phyloP scores from a whole-genome alignment of 306 rosid genomes.

The Rosa persica region DNA sequence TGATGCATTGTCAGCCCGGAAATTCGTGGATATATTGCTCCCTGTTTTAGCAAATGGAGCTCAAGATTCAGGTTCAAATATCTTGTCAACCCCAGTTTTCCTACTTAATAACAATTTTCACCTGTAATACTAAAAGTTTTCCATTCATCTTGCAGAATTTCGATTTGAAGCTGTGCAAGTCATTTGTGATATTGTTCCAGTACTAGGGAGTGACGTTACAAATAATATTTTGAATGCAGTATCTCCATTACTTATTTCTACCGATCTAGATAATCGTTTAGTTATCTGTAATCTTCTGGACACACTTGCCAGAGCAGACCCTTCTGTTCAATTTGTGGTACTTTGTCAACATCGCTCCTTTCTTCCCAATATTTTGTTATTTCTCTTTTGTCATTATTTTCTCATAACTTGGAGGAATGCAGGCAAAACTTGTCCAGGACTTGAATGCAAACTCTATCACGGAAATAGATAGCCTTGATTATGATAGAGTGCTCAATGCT shows the following conservation, averaged over 20 bases:
- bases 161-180: constrained; percentile 59
- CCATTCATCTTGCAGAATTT: constrained; percentile 51
- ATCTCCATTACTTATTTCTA: constrained; percentile 61
- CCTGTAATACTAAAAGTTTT: constrained; percentile 23
- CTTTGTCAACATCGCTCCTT: constrained; percentile 23
- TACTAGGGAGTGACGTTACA: constrained; percentile 54
- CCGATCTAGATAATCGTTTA: constrained; percentile 60
- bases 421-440: constrained; percentile 72
- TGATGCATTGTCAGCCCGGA: constrained; percentile 54
- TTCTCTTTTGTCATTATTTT: constrained; percentile 16
- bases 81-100: constrained; percentile 16
- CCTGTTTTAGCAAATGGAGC: constrained; percentile 54
- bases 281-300: constrained; percentile 77
- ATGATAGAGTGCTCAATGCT: constrained; percentile 57
- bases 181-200: constrained; percentile 56
- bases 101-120: constrained; percentile 2
- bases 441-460: constrained; percentile 67
- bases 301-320: constrained; percentile 59
- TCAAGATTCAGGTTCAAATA: constrained; percentile 56
- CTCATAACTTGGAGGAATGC: constrained; percentile 23
- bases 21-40: constrained; percentile 67
- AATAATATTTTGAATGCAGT: constrained; percentile 56
- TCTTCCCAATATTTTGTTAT: constrained; percentile 13
- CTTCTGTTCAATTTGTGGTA: constrained; percentile 64
- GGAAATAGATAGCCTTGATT: constrained; percentile 73